Evolutionary conservation across 768 basidiomycete genomes (phyloP), one percentile per base, ranked within the genome.

Genomic region (Boletus vermiculosoides): DNA sequence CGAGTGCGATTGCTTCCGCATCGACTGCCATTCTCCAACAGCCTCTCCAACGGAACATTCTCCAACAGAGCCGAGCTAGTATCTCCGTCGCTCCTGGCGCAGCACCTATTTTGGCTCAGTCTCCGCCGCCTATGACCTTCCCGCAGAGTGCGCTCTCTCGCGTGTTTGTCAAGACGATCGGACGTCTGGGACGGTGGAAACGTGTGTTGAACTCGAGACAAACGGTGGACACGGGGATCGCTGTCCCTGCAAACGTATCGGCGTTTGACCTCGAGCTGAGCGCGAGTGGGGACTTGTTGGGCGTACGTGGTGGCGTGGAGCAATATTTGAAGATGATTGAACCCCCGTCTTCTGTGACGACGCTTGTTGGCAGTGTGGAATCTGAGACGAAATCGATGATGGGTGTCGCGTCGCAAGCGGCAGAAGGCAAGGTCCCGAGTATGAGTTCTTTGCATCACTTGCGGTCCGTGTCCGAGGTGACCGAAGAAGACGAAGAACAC

Each of bases 101-200:
- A 4, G 55, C 63, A 12, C 63, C 66, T 0, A 41, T 55, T 10
- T 13, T 57, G 4, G 37, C 63, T 0, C 74, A 79, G 44, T 76
- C 77, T 11, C 69, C 80, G 8, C 71, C 77, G 2, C 52, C 65
- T 0, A 65, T 70, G n/a, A 65, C 79, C 8, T 73, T 84, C 13
- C 81, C 85, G 1, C 84, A 87, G 52, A 84, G 78, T 63, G 77
- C 85, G 0, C 75, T 94, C 16, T 90, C 89, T 0, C 81, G 90
- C 1, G 89, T 82, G 12, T 82, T 94, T 46, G 86, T 90, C 52
- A 88, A 85, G 72, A 92, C 92, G 3, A 85, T 94, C 30, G 90
- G 92, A 5, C 81, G 88, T 6, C 73, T 95, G 18, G 92, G 92
- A 2, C 77, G 88, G 11, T 89, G 92, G 89, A 89, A 81, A 65